Percentiles rank a stretch among this genome's conserved stretches.
These are phyloP conservation scores for Annulohypoxylon nitens DNA, from an alignment of 495 filamentous ascomycete genomes.

Conservation along the genomic window DNA sequence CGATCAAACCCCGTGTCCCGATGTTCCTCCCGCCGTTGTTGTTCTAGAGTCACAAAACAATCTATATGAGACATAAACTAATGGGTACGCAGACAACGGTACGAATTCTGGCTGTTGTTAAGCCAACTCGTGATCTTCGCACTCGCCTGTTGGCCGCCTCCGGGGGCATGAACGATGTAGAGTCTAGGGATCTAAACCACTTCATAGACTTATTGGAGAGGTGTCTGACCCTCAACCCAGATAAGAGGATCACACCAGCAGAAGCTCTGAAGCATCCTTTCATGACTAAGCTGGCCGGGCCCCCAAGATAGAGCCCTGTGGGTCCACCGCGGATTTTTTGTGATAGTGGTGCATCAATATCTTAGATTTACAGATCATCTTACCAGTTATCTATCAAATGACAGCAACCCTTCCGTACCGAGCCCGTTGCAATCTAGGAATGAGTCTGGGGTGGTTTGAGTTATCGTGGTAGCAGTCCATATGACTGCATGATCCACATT, in stretches of 20 bases:
- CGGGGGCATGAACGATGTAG: conserved; percentile 77
- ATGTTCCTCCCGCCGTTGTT: neutral
- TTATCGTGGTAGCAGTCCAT: conserved; percentile 5
- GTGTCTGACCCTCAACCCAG: conserved; percentile 91
- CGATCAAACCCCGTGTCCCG: conserved; percentile 20
- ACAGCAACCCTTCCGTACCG: neutral
- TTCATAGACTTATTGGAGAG: conserved; percentile 90
- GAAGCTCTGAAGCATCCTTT: conserved; percentile 94
- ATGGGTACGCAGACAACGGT: conserved; percentile 68
- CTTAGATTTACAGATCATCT: neutral
- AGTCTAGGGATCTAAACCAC: conserved; percentile 80
- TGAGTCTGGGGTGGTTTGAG: conserved; percentile 9
- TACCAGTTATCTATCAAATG: neutral
- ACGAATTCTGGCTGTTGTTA: conserved; percentile 77
- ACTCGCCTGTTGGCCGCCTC: conserved; percentile 79
- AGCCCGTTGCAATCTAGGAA: conserved; percentile 6
- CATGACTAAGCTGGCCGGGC: conserved; percentile 53
- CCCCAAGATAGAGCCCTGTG: conserved; percentile 36
- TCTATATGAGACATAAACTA: conserved; percentile 12
- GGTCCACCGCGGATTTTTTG: conserved; percentile 1
- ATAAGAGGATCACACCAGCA: conserved; percentile 86
- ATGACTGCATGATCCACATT: neutral
- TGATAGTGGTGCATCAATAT: neutral
- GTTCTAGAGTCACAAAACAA: conserved; percentile 7
- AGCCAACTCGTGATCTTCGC: conserved; percentile 84